phyloP scores from a whole-genome alignment of 163 green algal genomes.

The Scenedesmus sp. region DNA sequence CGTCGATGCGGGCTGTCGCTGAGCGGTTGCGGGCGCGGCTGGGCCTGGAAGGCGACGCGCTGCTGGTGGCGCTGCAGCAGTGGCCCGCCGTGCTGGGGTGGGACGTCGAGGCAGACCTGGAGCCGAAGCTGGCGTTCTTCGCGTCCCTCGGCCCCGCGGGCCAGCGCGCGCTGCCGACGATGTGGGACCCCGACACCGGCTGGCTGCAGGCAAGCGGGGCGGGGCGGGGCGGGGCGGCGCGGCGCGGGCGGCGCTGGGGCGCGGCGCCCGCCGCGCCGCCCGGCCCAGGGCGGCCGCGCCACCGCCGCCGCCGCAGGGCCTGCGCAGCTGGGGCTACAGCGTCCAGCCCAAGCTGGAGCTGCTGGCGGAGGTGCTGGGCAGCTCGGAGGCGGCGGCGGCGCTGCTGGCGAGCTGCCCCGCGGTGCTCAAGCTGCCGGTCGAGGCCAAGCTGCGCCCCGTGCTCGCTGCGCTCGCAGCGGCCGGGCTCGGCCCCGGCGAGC shows the following conservation, averaged over 20 bases:
- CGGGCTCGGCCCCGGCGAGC: background rate
- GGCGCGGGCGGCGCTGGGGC: too few species aligned
- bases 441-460: conserved; percentile 28
- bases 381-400: background rate
- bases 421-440: conserved; percentile 34
- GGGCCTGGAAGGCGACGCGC: background rate
- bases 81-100: conserved; percentile 30
- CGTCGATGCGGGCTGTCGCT: conserved; percentile 5
- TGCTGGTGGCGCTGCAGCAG: conserved; percentile 1
- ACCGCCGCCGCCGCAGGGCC: background rate
- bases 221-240: too few species aligned
- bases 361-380: conserved; percentile 9
- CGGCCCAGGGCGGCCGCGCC: background rate
- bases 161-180: conserved; percentile 6
- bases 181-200: conserved; percentile 19
- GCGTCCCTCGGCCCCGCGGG: background rate
- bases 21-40: conserved; percentile 1
- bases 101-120: background rate
- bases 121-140: conserved; percentile 22
- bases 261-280: too few species aligned
- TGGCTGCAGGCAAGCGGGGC: conserved; percentile 32
- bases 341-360: conserved; percentile 23
- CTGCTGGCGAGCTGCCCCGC: background rate
- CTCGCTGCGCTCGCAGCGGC: conserved; percentile 4
- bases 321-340: conserved; percentile 28